phyloP scores from a whole-genome alignment of 148 eudicot genomes.

The Heliosperma pusillum region DNA sequence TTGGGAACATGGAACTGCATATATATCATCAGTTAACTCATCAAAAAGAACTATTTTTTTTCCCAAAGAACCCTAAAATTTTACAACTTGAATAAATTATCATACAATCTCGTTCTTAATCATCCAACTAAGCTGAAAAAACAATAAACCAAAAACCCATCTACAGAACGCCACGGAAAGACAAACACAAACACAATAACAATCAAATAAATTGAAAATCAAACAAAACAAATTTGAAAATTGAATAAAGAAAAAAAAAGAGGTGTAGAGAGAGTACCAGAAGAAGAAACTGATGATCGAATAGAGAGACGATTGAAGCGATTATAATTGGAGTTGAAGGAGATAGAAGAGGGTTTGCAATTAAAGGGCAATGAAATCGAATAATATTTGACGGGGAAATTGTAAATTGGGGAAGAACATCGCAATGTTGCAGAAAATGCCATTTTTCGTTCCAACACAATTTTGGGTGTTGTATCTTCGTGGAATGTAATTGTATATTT shows the following conservation, averaged over 20 bases:
- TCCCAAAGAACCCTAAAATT: background rate
- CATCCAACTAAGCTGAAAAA: background rate
- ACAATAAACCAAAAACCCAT: background rate
- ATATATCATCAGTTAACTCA: no score
- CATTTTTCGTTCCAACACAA: conserved; percentile 14
- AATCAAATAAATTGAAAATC: background rate
- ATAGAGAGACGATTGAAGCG: conserved; percentile 30
- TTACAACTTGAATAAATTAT: background rate
- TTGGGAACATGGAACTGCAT: no score
- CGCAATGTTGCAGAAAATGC: conserved; percentile 28
- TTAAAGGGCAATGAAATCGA: background rate
- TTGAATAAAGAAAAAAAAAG: background rate
- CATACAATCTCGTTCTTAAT: background rate
- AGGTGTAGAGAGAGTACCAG: conserved; percentile 14
- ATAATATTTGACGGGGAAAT: conserved; percentile 14
- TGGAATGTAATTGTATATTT: background rate
- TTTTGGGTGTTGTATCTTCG: background rate
- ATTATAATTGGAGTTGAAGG: conserved; percentile 28
- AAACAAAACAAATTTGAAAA: background rate
- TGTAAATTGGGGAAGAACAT: conserved; percentile 27
- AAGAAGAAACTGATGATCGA: conserved; percentile 36
- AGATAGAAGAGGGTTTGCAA: conserved; percentile 24
- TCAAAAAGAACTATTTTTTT: no score
- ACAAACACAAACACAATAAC: background rate
- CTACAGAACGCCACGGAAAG: background rate